phyloP scores from a whole-genome alignment of 2,329 filamentous ascomycete genomes.

The Colletotrichum sp. region DNA sequence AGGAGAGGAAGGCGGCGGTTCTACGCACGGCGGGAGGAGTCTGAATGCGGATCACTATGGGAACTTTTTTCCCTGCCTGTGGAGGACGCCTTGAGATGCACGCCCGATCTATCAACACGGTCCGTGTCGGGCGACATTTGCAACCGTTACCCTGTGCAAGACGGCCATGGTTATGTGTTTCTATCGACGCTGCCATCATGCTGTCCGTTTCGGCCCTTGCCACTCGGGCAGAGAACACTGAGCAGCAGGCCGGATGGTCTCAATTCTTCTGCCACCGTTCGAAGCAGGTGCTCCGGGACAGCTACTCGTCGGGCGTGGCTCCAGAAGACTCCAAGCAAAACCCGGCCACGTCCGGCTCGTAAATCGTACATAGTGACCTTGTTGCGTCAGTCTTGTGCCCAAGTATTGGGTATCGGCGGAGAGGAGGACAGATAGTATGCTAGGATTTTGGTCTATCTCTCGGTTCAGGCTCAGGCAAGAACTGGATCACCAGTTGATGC shows the following conservation, averaged over 20 bases:
- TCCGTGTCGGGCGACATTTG: background rate
- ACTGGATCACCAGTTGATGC: background rate
- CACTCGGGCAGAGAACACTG: background rate
- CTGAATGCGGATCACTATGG: background rate
- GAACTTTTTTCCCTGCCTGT: background rate
- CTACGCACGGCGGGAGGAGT: background rate
- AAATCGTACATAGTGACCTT: constrained; percentile 23
- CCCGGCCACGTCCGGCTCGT: background rate
- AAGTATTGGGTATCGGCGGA: background rate
- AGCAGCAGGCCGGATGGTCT: background rate
- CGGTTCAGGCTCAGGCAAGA: background rate
- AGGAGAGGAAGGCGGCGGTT: background rate
- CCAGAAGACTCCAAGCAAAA: background rate
- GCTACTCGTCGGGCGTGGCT: background rate
- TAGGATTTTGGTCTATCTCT: background rate
- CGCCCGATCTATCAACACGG: background rate
- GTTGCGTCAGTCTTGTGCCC: background rate
- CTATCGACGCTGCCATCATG: background rate
- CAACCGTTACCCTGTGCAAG: background rate
- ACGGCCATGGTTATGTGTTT: background rate
- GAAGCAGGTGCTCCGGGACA: background rate
- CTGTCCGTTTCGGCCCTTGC: background rate
- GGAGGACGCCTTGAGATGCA: background rate
- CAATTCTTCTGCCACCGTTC: background rate
- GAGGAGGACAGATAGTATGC: constrained; percentile 15